A percentile compares a stretch with the other conserved stretches of the same genome.
Conservation (phyloP, 805 yeast species). For the Lachancea sp. region DNA sequence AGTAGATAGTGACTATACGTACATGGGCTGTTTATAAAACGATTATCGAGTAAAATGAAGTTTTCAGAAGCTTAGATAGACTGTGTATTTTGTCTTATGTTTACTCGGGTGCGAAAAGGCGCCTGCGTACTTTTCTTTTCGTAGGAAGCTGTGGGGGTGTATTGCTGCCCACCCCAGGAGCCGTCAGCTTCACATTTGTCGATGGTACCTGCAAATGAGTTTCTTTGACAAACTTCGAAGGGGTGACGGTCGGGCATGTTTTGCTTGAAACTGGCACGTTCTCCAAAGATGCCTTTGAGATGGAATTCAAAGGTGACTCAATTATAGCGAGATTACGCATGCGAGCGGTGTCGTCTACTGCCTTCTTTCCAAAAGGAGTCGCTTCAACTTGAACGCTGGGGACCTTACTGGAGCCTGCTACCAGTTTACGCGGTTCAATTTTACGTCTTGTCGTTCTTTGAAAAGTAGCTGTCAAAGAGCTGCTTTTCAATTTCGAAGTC, state of each 20-base stretch:
- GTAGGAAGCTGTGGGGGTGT: neutral
- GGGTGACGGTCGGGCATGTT: neutral
- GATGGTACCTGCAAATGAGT: conserved; percentile 5
- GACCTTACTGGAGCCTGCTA: neutral
- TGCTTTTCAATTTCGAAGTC: neutral
- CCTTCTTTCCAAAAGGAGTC: conserved; percentile 22
- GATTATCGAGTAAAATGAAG: no score
- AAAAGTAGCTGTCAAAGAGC: conserved; percentile 15
- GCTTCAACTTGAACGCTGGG: conserved; percentile 24
- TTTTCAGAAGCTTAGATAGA: no score
- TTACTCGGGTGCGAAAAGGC: conserved; percentile 33
- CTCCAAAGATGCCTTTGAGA: neutral
- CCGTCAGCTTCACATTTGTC: neutral
- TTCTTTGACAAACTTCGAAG: neutral
- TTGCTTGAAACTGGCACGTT: neutral
- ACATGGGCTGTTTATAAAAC: neutral
- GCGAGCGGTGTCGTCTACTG: neutral
- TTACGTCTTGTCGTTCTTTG: conserved; percentile 29
- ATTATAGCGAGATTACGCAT: conserved; percentile 1
- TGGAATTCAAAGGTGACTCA: conserved; percentile 2
- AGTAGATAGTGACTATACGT: conserved; percentile 21
- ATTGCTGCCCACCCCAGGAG: neutral
- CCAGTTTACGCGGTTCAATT: conserved; percentile 1
- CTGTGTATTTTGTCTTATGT: no score
- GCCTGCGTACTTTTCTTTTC: conserved; percentile 28